Base-by-base conservation (phyloP, 805 yeast genomes). In the Myxozyma neglecta region DNA sequence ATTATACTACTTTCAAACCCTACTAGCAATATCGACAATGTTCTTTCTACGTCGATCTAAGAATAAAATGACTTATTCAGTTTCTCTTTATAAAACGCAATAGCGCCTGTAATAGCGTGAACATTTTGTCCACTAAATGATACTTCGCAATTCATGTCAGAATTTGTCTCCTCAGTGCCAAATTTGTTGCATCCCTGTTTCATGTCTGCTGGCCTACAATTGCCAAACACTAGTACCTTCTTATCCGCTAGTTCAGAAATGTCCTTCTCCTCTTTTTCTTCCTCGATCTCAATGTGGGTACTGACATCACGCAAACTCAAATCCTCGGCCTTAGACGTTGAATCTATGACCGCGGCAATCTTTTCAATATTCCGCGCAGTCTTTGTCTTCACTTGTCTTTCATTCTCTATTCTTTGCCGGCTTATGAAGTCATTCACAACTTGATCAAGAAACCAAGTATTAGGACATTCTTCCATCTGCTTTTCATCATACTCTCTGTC, bases 31-130 rank as follows among this genome's bases (percentile, higher is more conserved):
- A n/a, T n/a, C n/a, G n/a, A 24, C 29, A 24, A 24, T 3, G 5
- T 24, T 11, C n/a, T n/a, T 20, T n/a, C 6, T n/a, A 10, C 1
- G 14, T 39, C 7, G 4, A 20, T 14, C 9, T 24, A 51, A 16
- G 39, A 36, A 51, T 51, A 51, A 51, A 51, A 51, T 36, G 47
- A 51, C 13, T 45, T 36, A 24, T 51, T 51, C 39, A 39, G 14
- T 18, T 11, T 39, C 9, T 35, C 46, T 5, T 46, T 35, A 29
- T 51, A 51, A 29, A 24, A 51, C 18, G 18, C 24, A 7, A 34
- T 51, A 40, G 55, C 55, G 1, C 55, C 55, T 24, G 46, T 39
- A 13, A 51, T 32, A 20, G 37, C 14, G 40, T 39, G 46, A 11
- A 37, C 55, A 20, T 45, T 45, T 24, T 24, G 29, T 24, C 29